Conservation (phyloP, 306 rosid genomes). For the Spatholobus suberectus region DNA sequence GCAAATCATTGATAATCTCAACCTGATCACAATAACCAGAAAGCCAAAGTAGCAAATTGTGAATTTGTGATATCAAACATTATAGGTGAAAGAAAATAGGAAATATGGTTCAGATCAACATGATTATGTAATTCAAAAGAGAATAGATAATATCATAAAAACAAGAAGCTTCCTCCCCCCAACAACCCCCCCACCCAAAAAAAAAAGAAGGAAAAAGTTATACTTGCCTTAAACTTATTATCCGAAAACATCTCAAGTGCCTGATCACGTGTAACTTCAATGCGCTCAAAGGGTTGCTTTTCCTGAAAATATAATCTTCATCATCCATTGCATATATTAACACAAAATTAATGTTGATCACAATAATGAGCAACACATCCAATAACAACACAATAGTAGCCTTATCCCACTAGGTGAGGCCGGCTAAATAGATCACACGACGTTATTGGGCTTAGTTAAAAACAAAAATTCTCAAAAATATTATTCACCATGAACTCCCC, state of each 20-base stretch:
- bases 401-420: neutral
- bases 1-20: conserved; percentile 93
- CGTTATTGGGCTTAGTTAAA: neutral
- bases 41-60: conserved; percentile 12
- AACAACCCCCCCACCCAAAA: neutral
- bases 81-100: conserved; percentile 28
- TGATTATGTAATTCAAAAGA: neutral
- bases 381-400: neutral
- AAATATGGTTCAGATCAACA: conserved; percentile 13
- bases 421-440: neutral
- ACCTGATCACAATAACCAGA: conserved; percentile 58
- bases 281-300: conserved; percentile 91
- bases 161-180: neutral
- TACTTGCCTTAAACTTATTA: conserved; percentile 83
- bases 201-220: neutral
- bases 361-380: neutral
- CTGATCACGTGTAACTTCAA: conserved; percentile 88
- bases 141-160: neutral
- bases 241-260: conserved; percentile 90
- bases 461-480: neutral
- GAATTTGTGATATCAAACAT: conserved; percentile 14
- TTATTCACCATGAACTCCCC: neutral
- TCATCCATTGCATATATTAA: conserved; percentile 8
- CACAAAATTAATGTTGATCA: conserved; percentile 13
- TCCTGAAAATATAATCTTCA: conserved; percentile 56